Percentiles rank a stretch among this genome's conserved stretches.
phyloP scores from a whole-genome alignment of 1,284 basidiomycete species.

The Moesziomyces globuligerus region DNA sequence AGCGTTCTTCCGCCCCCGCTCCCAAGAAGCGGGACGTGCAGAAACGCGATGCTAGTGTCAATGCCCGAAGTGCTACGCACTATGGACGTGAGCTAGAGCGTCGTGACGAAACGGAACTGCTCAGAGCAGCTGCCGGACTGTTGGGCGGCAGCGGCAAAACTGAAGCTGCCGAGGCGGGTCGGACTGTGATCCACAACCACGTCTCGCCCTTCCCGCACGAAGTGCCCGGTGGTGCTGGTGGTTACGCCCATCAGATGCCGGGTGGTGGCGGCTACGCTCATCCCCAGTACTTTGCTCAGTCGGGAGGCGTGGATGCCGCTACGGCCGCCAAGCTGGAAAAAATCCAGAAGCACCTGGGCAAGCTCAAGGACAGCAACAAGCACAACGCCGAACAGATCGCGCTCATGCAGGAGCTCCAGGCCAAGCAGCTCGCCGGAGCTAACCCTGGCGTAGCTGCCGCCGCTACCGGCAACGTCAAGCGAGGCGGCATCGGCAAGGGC shows the following conservation, averaged over 20 bases:
- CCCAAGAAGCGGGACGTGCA: not conserved
- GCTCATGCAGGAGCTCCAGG: conserved; percentile 19
- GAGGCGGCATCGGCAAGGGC: conserved; percentile 5
- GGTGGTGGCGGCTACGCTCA: not conserved
- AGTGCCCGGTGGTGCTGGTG: not conserved
- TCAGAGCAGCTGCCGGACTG: conserved; percentile 1
- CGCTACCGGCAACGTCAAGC: conserved; percentile 2
- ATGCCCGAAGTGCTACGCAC: too few relatives aligned
- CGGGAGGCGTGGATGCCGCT: conserved; percentile 6
- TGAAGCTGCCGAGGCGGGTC: not conserved
- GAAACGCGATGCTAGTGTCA: not conserved
- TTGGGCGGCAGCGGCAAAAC: not conserved
- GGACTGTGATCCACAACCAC: conserved; percentile 6
- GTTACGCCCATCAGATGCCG: conserved; percentile 1
- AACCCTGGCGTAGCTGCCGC: not conserved
- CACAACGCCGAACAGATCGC: conserved; percentile 13
- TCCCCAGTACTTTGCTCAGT: not conserved
- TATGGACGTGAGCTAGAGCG: not conserved
- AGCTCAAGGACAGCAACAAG: conserved; percentile 1
- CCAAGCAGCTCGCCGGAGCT: conserved; percentile 10
- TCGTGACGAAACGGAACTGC: not conserved
- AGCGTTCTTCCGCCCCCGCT: not conserved
- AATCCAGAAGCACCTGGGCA: conserved; percentile 1
- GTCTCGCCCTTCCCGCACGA: not conserved
- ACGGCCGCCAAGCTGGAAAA: conserved; percentile 1